Evolutionary conservation across 352 stramenopile genomes (phyloP).

Genomic region (Globisporangium camurandrum): DNA sequence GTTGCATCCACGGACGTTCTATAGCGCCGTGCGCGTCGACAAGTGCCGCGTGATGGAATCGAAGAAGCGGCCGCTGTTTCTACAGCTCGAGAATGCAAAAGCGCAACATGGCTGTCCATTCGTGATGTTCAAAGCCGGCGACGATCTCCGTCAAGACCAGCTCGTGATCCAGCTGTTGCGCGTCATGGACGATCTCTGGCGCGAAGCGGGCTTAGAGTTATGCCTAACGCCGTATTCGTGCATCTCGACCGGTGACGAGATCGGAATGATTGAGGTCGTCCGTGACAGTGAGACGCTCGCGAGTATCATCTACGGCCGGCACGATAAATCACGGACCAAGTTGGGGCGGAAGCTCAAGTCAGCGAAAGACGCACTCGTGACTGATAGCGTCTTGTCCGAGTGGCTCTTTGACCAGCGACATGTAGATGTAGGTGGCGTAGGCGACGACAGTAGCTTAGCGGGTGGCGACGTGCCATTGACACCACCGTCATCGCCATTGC

Average conservation of each 20-base stretch:
- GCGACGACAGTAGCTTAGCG: no score
- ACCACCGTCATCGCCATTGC: constrained; percentile 1
- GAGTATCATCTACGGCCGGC: constrained; percentile 75
- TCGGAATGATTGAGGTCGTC: constrained; percentile 89
- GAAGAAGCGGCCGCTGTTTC: constrained; percentile 89
- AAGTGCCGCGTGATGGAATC: constrained; percentile 91
- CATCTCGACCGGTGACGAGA: constrained; percentile 79
- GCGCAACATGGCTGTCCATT: constrained; percentile 44
- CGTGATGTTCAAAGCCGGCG: constrained; percentile 91
- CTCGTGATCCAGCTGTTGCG: constrained; percentile 88
- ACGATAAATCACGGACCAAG: constrained; percentile 52
- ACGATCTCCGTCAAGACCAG: constrained; percentile 92
- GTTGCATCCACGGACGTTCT: constrained; percentile 79
- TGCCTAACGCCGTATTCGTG: constrained; percentile 83
- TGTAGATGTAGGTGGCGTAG: no score
- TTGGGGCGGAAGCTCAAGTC: constrained; percentile 57
- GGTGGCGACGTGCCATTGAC: no score
- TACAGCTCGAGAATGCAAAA: constrained; percentile 79
- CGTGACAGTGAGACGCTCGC: constrained; percentile 82
- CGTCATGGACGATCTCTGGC: constrained; percentile 90
- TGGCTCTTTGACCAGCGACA: constrained; percentile 41
- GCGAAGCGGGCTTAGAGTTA: constrained; percentile 76
- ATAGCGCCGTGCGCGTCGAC: constrained; percentile 60
- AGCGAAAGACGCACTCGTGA: constrained; percentile 58
- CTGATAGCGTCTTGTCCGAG: constrained; percentile 53